Evolutionary conservation across 257 asterid species (phyloP), one percentile per base, ranked within the genome.

Genomic region (Solanum dulcamara): DNA sequence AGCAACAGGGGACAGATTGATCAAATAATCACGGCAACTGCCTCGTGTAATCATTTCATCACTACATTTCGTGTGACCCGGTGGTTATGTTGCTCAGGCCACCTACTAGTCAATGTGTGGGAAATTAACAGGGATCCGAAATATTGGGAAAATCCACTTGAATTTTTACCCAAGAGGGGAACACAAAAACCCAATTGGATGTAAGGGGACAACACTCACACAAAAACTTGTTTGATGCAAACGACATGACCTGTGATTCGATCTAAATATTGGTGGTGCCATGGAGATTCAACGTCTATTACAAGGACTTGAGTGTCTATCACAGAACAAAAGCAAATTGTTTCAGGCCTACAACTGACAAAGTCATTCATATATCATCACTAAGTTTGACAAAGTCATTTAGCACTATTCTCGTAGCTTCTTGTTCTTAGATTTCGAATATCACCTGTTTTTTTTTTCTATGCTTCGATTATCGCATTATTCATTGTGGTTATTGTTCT

Each of bases 171-270:
- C n/a, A 15, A 14, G 74, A 66, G 22, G 74, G 59, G 74, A 30
- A 62, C 70, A 62, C 1, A 26, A 62, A 87, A 20, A 62, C 84
- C 13, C 88, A 82, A 82, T n/a, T 91, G 90, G 98, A 94, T 85
- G 92, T 92, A 15, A 92, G 95, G 84, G 98, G 96, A 46, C 97
- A 94, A 30, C 89, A n/a, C n/a, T n/a, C n/a, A n/a, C n/a, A n/a
- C n/a, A n/a, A n/a, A n/a, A n/a, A n/a, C 83, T 28, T 28, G 53
- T 44, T 9, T 46, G 24, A 30, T 62, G 62, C 59, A 75, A 75
- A 28, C 26, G 1, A 77, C 2, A 77, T 28, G 83, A 77, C 46
- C 83, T 26, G 18, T 77, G 10, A 28, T 77, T 26, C 9, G 3
- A 77, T 44, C 2, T 6, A 0, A 15, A 28, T 28, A 77, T 48